Base-by-base conservation (phyloP, 2,329 filamentous ascomycete species). In the Clarireedia homoeocarpa region DNA sequence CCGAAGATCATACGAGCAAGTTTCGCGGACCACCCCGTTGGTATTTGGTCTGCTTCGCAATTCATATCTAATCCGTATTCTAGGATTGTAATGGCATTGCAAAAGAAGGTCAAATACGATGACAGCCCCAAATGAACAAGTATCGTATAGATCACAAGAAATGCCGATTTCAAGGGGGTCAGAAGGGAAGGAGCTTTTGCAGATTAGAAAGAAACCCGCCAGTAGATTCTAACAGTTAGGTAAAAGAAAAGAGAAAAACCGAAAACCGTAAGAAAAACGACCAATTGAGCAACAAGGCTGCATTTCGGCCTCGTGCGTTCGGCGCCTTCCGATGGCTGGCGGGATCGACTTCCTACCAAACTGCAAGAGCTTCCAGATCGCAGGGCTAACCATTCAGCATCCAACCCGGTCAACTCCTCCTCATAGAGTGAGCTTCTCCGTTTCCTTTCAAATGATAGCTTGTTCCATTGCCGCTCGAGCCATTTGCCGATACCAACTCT, bases 271-370 rank as follows among this genome's bases (percentile, higher is more conserved):
- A n/a, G n/a, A n/a, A n/a, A n/a, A 54, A 36, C 6, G 34, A 34
- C 14, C 24, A 53, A 12, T 45, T 39, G 34, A 48, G 20, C 17
- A 26, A 36, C 52, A 44, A 55, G 52, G 46, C 52, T 55, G 24
- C 38, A 36, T 17, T 27, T 55, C 27, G 24, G 52, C 52, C 52
- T 55, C 20, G 26, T 55, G 17, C 17, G 26, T 55, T 50, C 52
- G 52, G 52, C 52, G 52, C 27, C 52, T 50, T 55, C 52, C 52
- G 52, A 55, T 55, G 46, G 20, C 17, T 42, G n/a, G 10, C 27
- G 9, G 20, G 15, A 36, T 49, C 36, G 17, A 42, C 30, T 17
- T 23, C 51, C 15, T 48, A 24, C 23, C 36, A 40, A 40, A 40
- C 38, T 30, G 10, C 10, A 10, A 30, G 27, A 30, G 27, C 39